These are phyloP conservation scores for Lomentospora prolificans DNA, from an alignment of 2,329 filamentous ascomycete genomes.

Conservation along the genomic window DNA sequence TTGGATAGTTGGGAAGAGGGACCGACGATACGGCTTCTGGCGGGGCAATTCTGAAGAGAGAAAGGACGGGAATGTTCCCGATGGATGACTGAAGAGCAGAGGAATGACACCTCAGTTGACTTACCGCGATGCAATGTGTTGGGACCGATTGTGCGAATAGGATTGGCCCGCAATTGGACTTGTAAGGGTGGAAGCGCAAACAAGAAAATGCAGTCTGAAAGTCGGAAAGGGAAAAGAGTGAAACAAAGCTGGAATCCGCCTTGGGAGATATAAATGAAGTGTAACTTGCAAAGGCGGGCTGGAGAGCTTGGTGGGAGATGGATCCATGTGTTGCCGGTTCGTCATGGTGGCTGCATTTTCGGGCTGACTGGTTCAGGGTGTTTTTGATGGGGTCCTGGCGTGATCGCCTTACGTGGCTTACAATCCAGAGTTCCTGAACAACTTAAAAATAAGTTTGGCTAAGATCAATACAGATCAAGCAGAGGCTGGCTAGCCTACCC, in stretches of 20 bases:
- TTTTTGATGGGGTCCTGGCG: neutral
- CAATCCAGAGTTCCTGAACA: neutral
- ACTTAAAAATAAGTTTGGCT: neutral
- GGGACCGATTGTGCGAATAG: neutral
- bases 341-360: neutral
- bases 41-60: no score
- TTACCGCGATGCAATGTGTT: neutral
- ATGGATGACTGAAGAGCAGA: neutral
- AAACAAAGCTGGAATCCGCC: no score
- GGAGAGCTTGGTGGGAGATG: no score
- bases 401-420: neutral
- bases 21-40: neutral
- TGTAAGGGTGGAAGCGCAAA: neutral
- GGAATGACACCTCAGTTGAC: neutral
- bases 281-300: no score
- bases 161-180: neutral
- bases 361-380: neutral
- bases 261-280: no score
- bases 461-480: neutral
- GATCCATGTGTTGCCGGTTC: no score
- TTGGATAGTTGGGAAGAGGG: neutral
- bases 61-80: no score
- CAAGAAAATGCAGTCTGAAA: neutral
- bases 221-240: neutral
- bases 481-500: neutral